Base-by-base conservation (phyloP, 164 flowering plant species). In the Nymphaea colorata region DNA sequence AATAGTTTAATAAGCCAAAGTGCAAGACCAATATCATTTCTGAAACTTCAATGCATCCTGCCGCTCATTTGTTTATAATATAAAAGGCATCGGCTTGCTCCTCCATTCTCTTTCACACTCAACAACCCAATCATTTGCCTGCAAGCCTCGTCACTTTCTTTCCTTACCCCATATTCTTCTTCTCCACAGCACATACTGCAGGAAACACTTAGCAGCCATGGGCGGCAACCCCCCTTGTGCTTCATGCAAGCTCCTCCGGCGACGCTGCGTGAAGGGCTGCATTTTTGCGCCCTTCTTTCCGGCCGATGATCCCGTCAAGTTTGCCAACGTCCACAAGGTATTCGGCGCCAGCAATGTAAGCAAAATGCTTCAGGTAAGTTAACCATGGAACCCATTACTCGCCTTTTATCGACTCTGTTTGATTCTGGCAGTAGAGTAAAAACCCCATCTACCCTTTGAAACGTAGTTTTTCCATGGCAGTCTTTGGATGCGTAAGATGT, bases 331-430 rank as follows among this genome's bases (percentile, higher is more conserved):
- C 67, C 95, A 89, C 77, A 91, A 86, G 79, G 93, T 88, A 69
- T 91, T 91, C 67, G 97, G 94, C 64, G 95, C 97, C 59, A 91
- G 97, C 79, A 89, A 91, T 75, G 82, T 91, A 66, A 86, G 93
- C 86, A 91, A 91, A 83, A 91, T 91, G 96, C 72, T 90, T 65
- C 96, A 86, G 91, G 96, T 90, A 17, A 17, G 64, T 11, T 10
- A 55, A 25, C 36, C 36, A 25, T 25, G 36, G 0, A 25, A 25
- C 36, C 36, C 36, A 25, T 25, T 25, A 25, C 36, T 25, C 36
- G 36, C 36, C 36, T 25, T 25, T 25, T 25, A 25, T 25, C 36
- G 1, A 25, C 36, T 25, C 36, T 25, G 36, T 25, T 25, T 25
- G 36, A 25, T 25, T 25, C 36, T 25, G 1, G 36, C 36, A 25